Evolutionary conservation across 176 grass and related monocot genomes (phyloP).

Genomic region (Bromus sterilis): DNA sequence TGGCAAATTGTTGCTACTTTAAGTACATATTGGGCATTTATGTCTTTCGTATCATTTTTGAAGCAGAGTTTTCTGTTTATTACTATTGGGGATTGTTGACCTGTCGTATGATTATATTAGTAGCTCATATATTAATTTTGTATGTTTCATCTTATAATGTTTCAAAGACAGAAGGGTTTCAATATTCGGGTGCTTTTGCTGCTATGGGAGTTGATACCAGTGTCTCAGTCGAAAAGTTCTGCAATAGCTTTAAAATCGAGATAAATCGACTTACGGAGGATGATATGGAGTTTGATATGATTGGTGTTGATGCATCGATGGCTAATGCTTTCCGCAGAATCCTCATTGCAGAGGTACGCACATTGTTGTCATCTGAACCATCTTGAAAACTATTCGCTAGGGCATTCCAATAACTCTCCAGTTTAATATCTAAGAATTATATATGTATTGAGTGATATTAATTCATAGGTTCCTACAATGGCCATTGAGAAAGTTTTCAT

Average conservation of each 20-base stretch:
- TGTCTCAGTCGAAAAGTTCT: slow-evolving; percentile 38
- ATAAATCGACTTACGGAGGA: slow-evolving; percentile 62
- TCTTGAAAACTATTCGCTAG: background rate
- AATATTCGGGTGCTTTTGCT: slow-evolving; percentile 60
- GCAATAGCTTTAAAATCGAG: slow-evolving; percentile 53
- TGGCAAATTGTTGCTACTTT: background rate
- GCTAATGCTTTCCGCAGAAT: slow-evolving; percentile 84
- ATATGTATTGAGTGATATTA: background rate
- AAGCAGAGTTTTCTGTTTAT: background rate
- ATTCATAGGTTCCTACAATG: slow-evolving; percentile 82
- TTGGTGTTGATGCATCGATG: slow-evolving; percentile 79
- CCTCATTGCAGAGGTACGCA: slow-evolving; percentile 70
- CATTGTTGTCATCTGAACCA: background rate
- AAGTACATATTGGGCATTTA: background rate
- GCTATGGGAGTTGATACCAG: slow-evolving; percentile 63
- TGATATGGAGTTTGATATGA: slow-evolving; percentile 95
- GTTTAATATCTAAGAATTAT: background rate
- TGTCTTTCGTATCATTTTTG: background rate
- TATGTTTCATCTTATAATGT: background rate
- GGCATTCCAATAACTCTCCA: background rate
- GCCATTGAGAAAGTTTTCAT: slow-evolving; percentile 84
- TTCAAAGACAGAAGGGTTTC: slow-evolving; percentile 63
- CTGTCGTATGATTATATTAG: background rate
- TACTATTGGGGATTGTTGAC: background rate
- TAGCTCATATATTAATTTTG: background rate